Evolutionary conservation across 768 basidiomycete species (phyloP), one percentile per base, ranked within the genome.

Genomic region (Macrocybe gigantea): DNA sequence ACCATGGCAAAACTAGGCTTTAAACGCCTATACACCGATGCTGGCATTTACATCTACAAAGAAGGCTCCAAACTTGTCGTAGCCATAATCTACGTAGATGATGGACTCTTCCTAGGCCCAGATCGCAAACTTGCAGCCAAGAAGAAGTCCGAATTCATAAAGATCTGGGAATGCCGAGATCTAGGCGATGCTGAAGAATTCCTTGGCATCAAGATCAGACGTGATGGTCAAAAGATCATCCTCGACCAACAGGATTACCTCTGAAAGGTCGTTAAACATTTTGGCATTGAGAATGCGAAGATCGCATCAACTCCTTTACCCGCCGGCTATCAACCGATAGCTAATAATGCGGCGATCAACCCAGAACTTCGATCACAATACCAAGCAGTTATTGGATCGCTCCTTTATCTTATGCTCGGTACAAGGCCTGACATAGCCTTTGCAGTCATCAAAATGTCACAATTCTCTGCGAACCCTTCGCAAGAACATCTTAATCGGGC

Each of bases 161-260:
- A 43, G 6, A 50, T 50, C 48, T 60, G 58, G 58, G 56, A 61
- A 53, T 61, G 60, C 45, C 50, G 39, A 7, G 54, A 60, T 41
- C 43, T 57, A 14, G 59, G 57, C 11, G 37, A 47, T 32, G 48
- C 47, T 10, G 45, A 41, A 7, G 55, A 60, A 44, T 57, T 61
- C 32, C 41, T 59, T 0, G 13, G 54, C 11, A 61, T 61, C 53
- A 33, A 40, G 5, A 49, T 61, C 10, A 13, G 11, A 7, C 14
- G 35, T n/a, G 42, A 14, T 12, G 38, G 41, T 13, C 8, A 13
- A 9, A 41, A 48, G 33, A 49, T 54, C 30, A 37, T 33, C 5
- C 13, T 60, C 29, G 57, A 61, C 41, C 58, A 61, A 37, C 15
- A 30, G 5, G 11, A 33, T 2, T 62, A 62, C 15, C 46, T 48